A percentile compares a stretch with the other conserved stretches of the same genome.
Evolutionary conservation across 2,329 filamentous ascomycete genomes (phyloP).

Genomic region (Xylaria sp.): DNA sequence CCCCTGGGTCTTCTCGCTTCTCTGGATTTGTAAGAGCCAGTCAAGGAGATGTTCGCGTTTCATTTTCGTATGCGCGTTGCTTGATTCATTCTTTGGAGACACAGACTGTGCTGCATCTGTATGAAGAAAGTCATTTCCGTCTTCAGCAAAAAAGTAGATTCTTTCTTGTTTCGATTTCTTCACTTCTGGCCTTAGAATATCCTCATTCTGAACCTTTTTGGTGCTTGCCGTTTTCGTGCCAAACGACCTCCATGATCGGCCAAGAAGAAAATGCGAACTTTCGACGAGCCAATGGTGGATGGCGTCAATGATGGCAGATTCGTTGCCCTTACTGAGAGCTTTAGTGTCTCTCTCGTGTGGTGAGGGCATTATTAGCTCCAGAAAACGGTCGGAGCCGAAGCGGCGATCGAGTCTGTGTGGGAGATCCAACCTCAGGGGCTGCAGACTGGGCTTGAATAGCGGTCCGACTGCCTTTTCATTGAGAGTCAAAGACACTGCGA

Average conservation of each 20-base stretch:
- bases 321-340: slow-evolving; percentile 38
- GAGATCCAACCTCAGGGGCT: slow-evolving; percentile 54
- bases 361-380: slow-evolving; percentile 59
- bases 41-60: slow-evolving; percentile 52
- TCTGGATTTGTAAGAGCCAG: slow-evolving; percentile 56
- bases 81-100: slow-evolving; percentile 35
- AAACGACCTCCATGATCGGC: slow-evolving; percentile 56
- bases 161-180: slow-evolving; percentile 47
- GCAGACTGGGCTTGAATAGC: slow-evolving; percentile 53
- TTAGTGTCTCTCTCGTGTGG: slow-evolving; percentile 41
- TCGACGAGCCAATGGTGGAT: slow-evolving; percentile 49
- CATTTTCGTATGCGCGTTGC: slow-evolving; percentile 36
- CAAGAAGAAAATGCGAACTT: slow-evolving; percentile 50
- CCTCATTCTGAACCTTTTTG: slow-evolving; percentile 47
- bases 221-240: slow-evolving; percentile 47
- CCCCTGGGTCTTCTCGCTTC: slow-evolving; percentile 51
- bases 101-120: slow-evolving; percentile 37
- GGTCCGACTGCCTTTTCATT: slow-evolving; percentile 45
- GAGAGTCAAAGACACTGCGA: slow-evolving; percentile 51
- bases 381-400: slow-evolving; percentile 64
- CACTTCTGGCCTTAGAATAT: slow-evolving; percentile 38
- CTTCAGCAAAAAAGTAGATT: slow-evolving; percentile 61
- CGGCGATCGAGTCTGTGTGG: slow-evolving; percentile 59
- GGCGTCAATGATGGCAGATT: slow-evolving; percentile 3
- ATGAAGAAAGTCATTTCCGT: slow-evolving; percentile 51